Evolutionary conservation across 2,329 filamentous ascomycete genomes (phyloP).

Genomic region (Aspergillus persii): DNA sequence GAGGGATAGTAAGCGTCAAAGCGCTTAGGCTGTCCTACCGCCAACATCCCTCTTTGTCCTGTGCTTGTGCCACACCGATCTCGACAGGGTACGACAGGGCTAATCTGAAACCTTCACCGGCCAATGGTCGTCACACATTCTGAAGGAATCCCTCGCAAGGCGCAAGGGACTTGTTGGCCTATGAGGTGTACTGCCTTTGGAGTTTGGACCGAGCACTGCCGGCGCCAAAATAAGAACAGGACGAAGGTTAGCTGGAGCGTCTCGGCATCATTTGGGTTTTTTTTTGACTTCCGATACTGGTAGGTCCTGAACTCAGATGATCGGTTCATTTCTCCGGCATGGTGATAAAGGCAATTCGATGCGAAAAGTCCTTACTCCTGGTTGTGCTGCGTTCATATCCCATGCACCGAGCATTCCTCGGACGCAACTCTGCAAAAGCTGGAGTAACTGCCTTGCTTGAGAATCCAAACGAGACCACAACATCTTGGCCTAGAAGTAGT

Average conservation of each 20-base stretch:
- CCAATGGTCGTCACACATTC: background rate
- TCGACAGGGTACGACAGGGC: background rate
- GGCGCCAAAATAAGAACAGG: background rate
- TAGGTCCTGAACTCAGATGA: background rate
- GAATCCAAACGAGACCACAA: no score
- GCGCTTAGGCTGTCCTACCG: background rate
- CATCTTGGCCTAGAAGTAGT: background rate
- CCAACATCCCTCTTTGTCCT: background rate
- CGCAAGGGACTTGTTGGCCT: background rate
- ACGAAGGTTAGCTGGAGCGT: background rate
- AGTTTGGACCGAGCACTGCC: background rate
- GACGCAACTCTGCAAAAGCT: background rate
- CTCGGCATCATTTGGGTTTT: background rate
- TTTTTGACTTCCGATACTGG: background rate
- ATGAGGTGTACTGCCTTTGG: background rate
- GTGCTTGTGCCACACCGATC: background rate
- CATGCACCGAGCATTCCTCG: background rate
- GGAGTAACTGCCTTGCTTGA: no score
- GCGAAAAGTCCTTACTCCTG: background rate
- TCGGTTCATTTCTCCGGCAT: background rate
- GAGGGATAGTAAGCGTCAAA: background rate
- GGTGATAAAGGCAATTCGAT: background rate
- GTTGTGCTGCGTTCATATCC: background rate
- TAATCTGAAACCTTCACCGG: background rate
- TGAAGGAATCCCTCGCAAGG: background rate